A percentile compares a stretch with the other conserved stretches of the same genome.
These are phyloP conservation scores for Venturia nashicola DNA, from an alignment of 2,329 filamentous ascomycete species.

Conservation along the genomic window DNA sequence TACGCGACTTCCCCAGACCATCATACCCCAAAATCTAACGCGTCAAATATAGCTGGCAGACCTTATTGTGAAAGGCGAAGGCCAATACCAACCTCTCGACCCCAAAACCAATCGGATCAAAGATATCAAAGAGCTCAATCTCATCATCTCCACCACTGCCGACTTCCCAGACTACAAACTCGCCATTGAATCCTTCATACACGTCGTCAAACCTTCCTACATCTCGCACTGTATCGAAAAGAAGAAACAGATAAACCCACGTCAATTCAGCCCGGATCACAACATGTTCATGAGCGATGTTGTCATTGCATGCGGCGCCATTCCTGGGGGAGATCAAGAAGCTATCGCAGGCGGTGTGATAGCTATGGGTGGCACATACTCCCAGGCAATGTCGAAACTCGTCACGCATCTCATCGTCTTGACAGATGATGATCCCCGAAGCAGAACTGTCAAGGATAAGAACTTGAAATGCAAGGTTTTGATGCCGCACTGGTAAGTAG, in stretches of 20 bases:
- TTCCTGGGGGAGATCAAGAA: conserved; percentile 79
- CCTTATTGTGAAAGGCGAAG: conserved; percentile 36
- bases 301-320: conserved; percentile 67
- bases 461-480: conserved; percentile 68
- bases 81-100: conserved; percentile 30
- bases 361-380: conserved; percentile 78
- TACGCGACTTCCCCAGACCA: conserved; percentile 11
- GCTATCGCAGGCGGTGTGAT: conserved; percentile 82
- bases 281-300: conserved; percentile 82
- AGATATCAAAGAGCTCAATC: conserved; percentile 32
- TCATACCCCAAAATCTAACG: neutral
- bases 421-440: conserved; percentile 61
- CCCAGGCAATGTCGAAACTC: conserved; percentile 54
- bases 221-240: conserved; percentile 58
- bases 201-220: conserved; percentile 76
- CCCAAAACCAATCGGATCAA: conserved; percentile 26
- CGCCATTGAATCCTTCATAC: conserved; percentile 64
- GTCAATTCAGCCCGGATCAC: conserved; percentile 83
- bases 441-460: conserved; percentile 49
- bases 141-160: conserved; percentile 64
- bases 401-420: conserved; percentile 87
- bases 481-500: conserved; percentile 72
- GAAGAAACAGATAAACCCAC: conserved; percentile 59
- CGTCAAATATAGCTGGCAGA: conserved; percentile 29
- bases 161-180: conserved; percentile 82